Evolutionary conservation across 768 basidiomycete species (phyloP).

Genomic region (Rhodotorula kratochvilovae): DNA sequence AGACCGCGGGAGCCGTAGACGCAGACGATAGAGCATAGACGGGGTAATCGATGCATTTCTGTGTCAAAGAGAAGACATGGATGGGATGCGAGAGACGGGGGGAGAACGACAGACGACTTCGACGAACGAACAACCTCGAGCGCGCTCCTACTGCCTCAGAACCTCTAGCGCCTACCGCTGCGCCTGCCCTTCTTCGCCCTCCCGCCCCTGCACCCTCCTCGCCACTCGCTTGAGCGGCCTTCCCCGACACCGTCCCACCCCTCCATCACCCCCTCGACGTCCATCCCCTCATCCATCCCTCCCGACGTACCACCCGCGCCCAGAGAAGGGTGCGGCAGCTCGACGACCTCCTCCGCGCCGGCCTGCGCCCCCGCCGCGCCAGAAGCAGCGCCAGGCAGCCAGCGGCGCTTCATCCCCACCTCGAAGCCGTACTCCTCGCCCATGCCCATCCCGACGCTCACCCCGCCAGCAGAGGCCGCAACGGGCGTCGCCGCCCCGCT

Average conservation of each 20-base stretch:
- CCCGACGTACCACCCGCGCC: neutral
- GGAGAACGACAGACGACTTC: too few relatives aligned
- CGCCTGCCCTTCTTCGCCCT: neutral
- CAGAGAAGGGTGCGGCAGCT: neutral
- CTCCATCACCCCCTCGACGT: slow-evolving; percentile 31
- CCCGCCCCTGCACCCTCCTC: neutral
- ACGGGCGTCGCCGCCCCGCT: neutral
- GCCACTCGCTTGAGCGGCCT: slow-evolving; percentile 29
- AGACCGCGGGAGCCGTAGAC: neutral
- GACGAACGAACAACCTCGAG: too few relatives aligned
- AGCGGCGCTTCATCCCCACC: slow-evolving; percentile 22
- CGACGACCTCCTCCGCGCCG: neutral
- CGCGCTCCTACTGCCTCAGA: neutral
- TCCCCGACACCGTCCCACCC: slow-evolving; percentile 36
- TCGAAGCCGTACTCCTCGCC: slow-evolving; percentile 15
- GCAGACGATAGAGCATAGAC: too few relatives aligned
- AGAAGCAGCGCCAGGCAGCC: neutral
- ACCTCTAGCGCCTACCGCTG: neutral
- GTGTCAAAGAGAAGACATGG: too few relatives aligned
- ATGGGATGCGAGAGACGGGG: too few relatives aligned
- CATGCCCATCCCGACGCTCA: neutral
- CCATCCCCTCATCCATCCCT: slow-evolving; percentile 17
- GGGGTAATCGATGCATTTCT: too few relatives aligned
- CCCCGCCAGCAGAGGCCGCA: neutral
- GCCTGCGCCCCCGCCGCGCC: neutral